Base-by-base conservation (phyloP, 495 filamentous ascomycete genomes). In the Penicillium parvum region DNA sequence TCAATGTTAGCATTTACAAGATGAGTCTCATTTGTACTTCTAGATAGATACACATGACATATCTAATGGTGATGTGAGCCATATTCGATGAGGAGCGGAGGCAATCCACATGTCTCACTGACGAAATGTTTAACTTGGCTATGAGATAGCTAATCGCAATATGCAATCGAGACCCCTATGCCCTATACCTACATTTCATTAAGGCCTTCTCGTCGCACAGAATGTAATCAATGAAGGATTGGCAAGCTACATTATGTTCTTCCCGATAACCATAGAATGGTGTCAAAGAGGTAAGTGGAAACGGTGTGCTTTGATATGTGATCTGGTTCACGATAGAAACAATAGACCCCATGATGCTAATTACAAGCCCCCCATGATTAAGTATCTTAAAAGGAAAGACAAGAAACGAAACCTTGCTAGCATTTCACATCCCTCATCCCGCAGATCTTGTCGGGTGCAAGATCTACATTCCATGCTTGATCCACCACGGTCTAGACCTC, bases 381-480 rank as follows among this genome's bases (percentile, higher is more conserved):
- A 44, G 40, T 14, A 17, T 32, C 21, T 36, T 27, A 26, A 50
- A 43, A 19, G 32, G 48, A 34, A 55, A 45, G 44, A 52, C 50
- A 40, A 46, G 28, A 32, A 39, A 42, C 37, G 25, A 51, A 38
- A 26, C 32, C 37, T 50, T 29, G 30, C 44, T 45, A 35, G 37
- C 34, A 56, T 59, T 55, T 61, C 58, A 50, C 59, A 42, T 60
- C 49, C 52, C 55, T 65, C 57, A 40, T 65, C 45, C 48, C 45
- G 36, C 38, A 29, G 45, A 40, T 18, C 38, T 12, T n/a, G n/a
- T n/a, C n/a, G n/a, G n/a, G n/a, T n/a, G 32, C 9, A 36, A 27
- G 25, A 41, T 19, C 8, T 27, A 23, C 40, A 38, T n/a, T n/a
- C n/a, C n/a, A n/a, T n/a, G n/a, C n/a, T n/a, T n/a, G n/a, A n/a